Conservation (phyloP, 768 basidiomycete species). For the Scleroderma citrinum region DNA sequence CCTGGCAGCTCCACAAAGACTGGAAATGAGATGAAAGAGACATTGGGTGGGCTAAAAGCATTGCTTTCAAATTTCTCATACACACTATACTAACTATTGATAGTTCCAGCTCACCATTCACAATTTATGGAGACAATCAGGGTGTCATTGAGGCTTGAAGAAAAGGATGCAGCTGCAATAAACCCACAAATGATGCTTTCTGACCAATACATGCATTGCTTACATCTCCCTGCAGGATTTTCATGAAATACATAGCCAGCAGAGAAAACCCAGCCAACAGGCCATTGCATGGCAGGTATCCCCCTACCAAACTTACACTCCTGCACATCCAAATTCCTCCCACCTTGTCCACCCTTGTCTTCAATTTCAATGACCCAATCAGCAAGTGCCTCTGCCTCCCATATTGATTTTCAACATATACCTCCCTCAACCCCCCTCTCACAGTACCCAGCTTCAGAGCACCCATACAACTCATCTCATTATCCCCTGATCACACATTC, state of each 20-base stretch:
- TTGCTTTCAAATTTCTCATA: constrained; percentile 39
- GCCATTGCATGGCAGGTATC: constrained; percentile 31
- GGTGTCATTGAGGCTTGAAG: constrained; percentile 5
- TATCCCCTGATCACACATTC: no score
- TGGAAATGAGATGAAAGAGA: constrained; percentile 29
- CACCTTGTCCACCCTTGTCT: no score
- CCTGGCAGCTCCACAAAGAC: constrained; percentile 24
- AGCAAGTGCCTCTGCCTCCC: background rate
- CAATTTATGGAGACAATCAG: background rate
- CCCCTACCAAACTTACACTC: constrained; percentile 19
- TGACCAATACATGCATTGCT: background rate
- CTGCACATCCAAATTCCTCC: constrained; percentile 26
- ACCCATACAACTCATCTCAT: no score
- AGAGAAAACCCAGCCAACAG: constrained; percentile 33
- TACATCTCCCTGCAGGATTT: constrained; percentile 1
- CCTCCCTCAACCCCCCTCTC: background rate
- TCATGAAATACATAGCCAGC: constrained; percentile 30
- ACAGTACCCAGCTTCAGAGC: background rate
- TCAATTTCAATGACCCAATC: constrained; percentile 6
- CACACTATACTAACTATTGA: background rate
- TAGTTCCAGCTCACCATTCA: constrained; percentile 1
- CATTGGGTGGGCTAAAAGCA: constrained; percentile 44
- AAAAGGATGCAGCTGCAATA: background rate
- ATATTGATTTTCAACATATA: background rate
- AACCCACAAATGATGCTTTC: background rate